Evolutionary conservation across 257 asterid genomes (phyloP).

Genomic region (Nicotiana noctiflora): DNA sequence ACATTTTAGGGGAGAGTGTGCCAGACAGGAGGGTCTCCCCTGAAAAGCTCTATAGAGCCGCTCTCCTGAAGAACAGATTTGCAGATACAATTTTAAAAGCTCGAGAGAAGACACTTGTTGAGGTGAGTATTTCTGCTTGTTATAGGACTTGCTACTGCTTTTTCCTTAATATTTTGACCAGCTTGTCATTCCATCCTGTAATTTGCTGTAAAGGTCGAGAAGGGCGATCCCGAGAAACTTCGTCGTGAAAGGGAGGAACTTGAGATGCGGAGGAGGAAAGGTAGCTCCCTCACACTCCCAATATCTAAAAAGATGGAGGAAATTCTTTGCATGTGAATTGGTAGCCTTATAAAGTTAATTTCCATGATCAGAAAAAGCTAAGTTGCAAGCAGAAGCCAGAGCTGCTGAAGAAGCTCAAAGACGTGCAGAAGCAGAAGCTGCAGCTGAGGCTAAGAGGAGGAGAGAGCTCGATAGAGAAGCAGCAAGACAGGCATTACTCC

Average conservation of each 20-base stretch:
- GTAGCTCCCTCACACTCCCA: slow-evolving; percentile 18
- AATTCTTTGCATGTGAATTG: neutral
- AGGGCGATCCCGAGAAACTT: slow-evolving; percentile 67
- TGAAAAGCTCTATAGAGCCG: slow-evolving; percentile 78
- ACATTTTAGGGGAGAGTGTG: slow-evolving; percentile 47
- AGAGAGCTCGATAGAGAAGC: slow-evolving; percentile 82
- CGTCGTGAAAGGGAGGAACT: slow-evolving; percentile 80
- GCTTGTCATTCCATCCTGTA: neutral
- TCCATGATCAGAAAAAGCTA: slow-evolving; percentile 61
- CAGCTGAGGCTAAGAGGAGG: slow-evolving; percentile 55
- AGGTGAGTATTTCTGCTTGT: slow-evolving; percentile 34
- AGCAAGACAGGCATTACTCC: slow-evolving; percentile 69
- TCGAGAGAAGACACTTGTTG: slow-evolving; percentile 64
- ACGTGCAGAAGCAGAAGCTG: slow-evolving; percentile 78
- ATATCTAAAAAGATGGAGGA: neutral
- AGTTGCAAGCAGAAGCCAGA: slow-evolving; percentile 83
- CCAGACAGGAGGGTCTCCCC: slow-evolving; percentile 68
- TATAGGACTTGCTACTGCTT: neutral
- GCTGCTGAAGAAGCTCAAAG: slow-evolving; percentile 89
- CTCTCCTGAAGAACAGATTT: slow-evolving; percentile 63
- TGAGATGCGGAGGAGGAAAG: slow-evolving; percentile 73
- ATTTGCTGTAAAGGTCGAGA: slow-evolving; percentile 44
- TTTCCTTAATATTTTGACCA: neutral
- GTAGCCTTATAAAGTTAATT: neutral
- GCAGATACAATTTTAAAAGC: slow-evolving; percentile 89